Evolutionary conservation across 257 asterid genomes (phyloP).

Genomic region (Solanum ossicruentum): DNA sequence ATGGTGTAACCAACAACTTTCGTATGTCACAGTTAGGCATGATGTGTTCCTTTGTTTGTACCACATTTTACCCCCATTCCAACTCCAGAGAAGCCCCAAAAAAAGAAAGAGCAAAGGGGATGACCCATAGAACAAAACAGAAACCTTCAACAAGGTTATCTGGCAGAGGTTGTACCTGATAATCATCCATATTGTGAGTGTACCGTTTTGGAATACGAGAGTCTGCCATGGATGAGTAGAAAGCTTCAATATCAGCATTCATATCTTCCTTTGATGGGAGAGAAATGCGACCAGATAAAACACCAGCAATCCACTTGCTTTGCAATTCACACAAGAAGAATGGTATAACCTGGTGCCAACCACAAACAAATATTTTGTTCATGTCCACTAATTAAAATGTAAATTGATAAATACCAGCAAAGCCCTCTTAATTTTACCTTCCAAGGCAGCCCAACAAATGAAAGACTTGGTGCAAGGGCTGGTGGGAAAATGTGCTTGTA

Average conservation of each 20-base stretch:
- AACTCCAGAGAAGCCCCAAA: background rate
- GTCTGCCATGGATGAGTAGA: constrained; percentile 51
- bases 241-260: constrained; percentile 51
- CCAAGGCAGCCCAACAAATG: constrained; percentile 95
- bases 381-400: background rate
- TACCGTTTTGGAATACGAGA: constrained; percentile 56
- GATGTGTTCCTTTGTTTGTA: background rate
- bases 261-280: constrained; percentile 59
- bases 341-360: constrained; percentile 58
- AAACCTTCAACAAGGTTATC: background rate
- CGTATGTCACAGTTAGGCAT: background rate
- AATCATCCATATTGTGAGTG: constrained; percentile 51
- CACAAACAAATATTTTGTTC: background rate
- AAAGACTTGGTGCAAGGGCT: constrained; percentile 62
- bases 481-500: constrained; percentile 87
- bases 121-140: background rate
- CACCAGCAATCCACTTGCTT: constrained; percentile 83
- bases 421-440: constrained; percentile 35
- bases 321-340: constrained; percentile 72
- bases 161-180: constrained; percentile 39
- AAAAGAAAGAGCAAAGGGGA: background rate
- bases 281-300: constrained; percentile 56
- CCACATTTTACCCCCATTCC: background rate
- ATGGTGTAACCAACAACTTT: background rate
- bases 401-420: background rate